These are phyloP conservation scores for Boletus mariae DNA, from an alignment of 1,284 basidiomycete species.

Conservation along the genomic window DNA sequence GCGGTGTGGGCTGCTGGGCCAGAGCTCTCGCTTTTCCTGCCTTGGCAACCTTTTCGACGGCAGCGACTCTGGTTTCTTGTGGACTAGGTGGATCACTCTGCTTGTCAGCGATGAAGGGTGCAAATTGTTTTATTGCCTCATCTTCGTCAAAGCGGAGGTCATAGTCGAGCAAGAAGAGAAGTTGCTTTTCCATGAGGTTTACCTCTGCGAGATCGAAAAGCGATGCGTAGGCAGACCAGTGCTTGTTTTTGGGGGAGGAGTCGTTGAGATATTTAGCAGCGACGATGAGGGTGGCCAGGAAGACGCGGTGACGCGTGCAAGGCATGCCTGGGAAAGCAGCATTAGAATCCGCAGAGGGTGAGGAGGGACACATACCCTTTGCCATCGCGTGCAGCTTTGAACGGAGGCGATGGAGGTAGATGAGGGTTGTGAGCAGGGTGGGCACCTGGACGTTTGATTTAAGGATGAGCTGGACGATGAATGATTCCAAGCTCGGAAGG, in stretches of 20 bases:
- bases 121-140: constrained; percentile 64
- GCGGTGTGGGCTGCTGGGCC: constrained; percentile 42
- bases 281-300: constrained; percentile 93
- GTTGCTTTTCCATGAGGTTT: constrained; percentile 96
- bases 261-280: constrained; percentile 98
- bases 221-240: constrained; percentile 82
- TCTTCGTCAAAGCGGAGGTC: constrained; percentile 83
- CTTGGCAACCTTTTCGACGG: constrained; percentile 56
- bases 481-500: constrained; percentile 80
- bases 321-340: constrained; percentile 61
- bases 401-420: constrained; percentile 89
- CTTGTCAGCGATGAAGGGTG: constrained; percentile 51
- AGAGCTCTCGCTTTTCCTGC: constrained; percentile 55
- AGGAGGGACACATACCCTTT: constrained; percentile 57
- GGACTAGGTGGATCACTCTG: constrained; percentile 20
- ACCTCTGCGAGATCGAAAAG: constrained; percentile 77
- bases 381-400: constrained; percentile 79
- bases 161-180: constrained; percentile 85
- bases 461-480: constrained; percentile 83
- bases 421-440: constrained; percentile 87
- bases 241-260: constrained; percentile 91
- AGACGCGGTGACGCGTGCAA: constrained; percentile 92
- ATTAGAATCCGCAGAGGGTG: constrained; percentile 8
- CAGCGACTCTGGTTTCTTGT: constrained; percentile 48
- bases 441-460: constrained; percentile 89